Conservation (phyloP, 305 asterid genomes). For the Euphrasia arctica region DNA sequence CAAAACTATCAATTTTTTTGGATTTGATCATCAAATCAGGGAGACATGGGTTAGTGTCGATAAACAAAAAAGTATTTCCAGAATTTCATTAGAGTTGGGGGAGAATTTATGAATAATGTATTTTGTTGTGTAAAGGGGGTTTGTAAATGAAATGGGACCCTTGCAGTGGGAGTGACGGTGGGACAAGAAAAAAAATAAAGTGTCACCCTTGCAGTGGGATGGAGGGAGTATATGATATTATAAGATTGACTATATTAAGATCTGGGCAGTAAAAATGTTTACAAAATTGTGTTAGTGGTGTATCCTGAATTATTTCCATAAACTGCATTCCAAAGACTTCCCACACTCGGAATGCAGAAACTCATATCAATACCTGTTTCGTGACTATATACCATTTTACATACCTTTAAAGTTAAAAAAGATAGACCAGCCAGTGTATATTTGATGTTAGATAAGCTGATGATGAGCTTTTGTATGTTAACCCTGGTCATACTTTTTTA, state of each 20-base stretch:
- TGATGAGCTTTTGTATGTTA: neutral
- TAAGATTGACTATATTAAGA: neutral
- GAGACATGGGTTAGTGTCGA: neutral
- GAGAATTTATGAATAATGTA: too few relatives aligned
- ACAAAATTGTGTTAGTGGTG: neutral
- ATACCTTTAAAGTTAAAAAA: neutral
- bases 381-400: conserved; percentile 11
- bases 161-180: too few relatives aligned
- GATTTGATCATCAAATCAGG: conserved; percentile 7
- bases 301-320: neutral
- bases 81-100: neutral
- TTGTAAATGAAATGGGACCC: too few relatives aligned
- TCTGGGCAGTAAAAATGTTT: conserved; percentile 12
- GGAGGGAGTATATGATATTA: conserved; percentile 15
- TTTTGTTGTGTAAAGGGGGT: too few relatives aligned
- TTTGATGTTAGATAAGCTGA: conserved; percentile 17
- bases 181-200: too few relatives aligned
- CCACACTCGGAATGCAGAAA: neutral
- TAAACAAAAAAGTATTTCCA: conserved; percentile 3
- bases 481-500: neutral
- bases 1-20: conserved; percentile 1
- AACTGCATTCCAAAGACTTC: neutral
- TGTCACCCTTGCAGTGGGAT: too few relatives aligned
- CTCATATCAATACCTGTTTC: neutral
- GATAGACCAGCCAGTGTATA: neutral